Base-by-base conservation (phyloP, 2,329 filamentous ascomycete species). In the Knufia fluminis region DNA sequence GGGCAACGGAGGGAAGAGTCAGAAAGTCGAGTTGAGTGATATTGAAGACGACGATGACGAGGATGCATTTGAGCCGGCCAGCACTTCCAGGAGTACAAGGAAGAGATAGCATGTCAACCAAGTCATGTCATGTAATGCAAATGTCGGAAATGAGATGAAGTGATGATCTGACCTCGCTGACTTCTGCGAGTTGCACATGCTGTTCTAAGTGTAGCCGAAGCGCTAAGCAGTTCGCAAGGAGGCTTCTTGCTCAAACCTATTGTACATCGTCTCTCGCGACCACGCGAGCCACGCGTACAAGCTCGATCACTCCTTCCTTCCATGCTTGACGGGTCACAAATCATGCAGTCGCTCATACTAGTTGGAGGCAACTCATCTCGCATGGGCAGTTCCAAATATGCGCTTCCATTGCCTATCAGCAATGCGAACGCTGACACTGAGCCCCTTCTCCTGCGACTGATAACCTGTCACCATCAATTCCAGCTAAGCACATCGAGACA, bases 61-160 rank as follows among this genome's bases (percentile, higher is more conserved):
- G 16, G 70, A 72, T 61, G 71, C 68, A 10, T 73, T 73, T 62
- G 71, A 73, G 55, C 66, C 69, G n/a, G 55, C 57, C 19, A 55
- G 57, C 24, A 45, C 60, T 10, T 52, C 52, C 10, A 56, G 56
- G 49, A 59, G 57, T 26, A 52, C 23, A 35, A 48, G 35, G n/a
- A 38, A 35, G 40, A 28, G 40, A 22, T 40, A 22, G 19, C n/a
- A n/a, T n/a, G n/a, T n/a, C n/a, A n/a, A n/a, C n/a, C n/a, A n/a
- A n/a, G n/a, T n/a, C n/a, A n/a, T n/a, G n/a, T n/a, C n/a, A n/a
- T n/a, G n/a, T n/a, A n/a, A n/a, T n/a, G n/a, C n/a, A n/a, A n/a
- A n/a, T n/a, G n/a, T n/a, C n/a, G n/a, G n/a, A n/a, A n/a, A n/a
- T n/a, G n/a, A n/a, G n/a, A n/a, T n/a, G n/a, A n/a, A n/a, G n/a